Base-by-base conservation (phyloP, 805 yeast genomes). In the Teunomyces kruisii region DNA sequence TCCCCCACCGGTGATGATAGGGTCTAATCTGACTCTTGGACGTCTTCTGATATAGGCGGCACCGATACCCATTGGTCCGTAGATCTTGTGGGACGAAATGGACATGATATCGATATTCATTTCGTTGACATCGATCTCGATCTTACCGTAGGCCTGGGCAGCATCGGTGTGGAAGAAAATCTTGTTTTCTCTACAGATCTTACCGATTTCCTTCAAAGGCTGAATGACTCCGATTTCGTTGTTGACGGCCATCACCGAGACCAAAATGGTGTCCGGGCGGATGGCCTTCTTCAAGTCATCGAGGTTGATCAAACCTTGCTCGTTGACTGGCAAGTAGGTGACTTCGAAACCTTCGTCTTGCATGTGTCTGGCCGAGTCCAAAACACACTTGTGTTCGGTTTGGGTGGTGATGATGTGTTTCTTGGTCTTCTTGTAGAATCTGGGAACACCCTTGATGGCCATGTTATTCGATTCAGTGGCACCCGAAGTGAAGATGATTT, bases 331-430 rank as follows among this genome's bases (percentile, higher is more conserved):
- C 54, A 94, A 76, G 63, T 90, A 94, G 2, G 99, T 94, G 32
- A 94, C 92, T 10, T 94, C 98, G 58, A 87, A 92, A 0, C 98
- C 99, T 63, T 94, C 98, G 65, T 90, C 97, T 63, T 90, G 96
- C 75, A 94, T 72, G 59, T 88, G 88, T 59, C 99, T 82, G 54
- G 96, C 91, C 9, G 97, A 88, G 65, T 94, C 99, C 66, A 94
- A 74, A n/a, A 94, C 97, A 77, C 99, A 94, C 73, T 94, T 94
- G 71, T 94, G 99, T 69, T 94, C 99, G 1, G 98, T 94, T 67
- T 90, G 96, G 2, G 96, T 82, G 17, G 99, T 94, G 64, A 94
- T 91, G 56, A 94, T 86, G 67, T 94, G 99, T 60, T 82, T 86
- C 73, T 92, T 94, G 33, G 92, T 85, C 59, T 86, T 87, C 48